Evolutionary conservation across 139 green algal genomes (phyloP), one percentile per base, ranked within the genome.

Genomic region (Picochlorum sp.): DNA sequence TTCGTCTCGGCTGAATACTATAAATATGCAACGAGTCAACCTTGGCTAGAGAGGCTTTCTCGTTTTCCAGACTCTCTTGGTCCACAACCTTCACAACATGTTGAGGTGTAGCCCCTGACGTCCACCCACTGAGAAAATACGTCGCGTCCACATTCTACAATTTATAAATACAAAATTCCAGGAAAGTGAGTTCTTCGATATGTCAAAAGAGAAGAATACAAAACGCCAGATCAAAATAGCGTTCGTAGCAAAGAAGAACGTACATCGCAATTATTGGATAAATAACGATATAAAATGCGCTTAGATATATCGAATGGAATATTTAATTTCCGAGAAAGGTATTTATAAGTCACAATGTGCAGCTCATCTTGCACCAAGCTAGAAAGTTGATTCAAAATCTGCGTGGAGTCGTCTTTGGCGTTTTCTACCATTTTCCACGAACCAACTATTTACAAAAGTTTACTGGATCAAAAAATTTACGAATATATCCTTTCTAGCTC

Each of bases 1-100:
- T n/a, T n/a, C n/a, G n/a, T n/a, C n/a, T 47, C 22, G 39, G 7
- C 39, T 47, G 39, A 18, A 82, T 50, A 31, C 65, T 77, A 63
- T 82, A 81, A 13, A 82, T 67, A 57, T 82, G 74, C 61, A 82
- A 35, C 26, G 35, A 61, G 5, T 66, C 76, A 33, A 81, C 51
- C 25, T 40, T 25, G 2, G 56, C 32, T 20, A 82, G 50, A 20
- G 25, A 28, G 0, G 40, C 36, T 43, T 69, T 67, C 8, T 43
- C 60, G 4, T 45, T 59, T 29, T 77, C 74, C 16, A 82, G 50
- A 30, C 68, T 44, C 28, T 64, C 30, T 22, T 30, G 32, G 33
- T 60, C 35, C 28, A 68, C 68, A 13, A 68, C 14, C 1, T 50
- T 52, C 20, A 73, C 59, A 6, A 59, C 55, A 39, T 74, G 63